phyloP scores from a whole-genome alignment of 805 yeast genomes.

The Metschnikowia koreensis region DNA sequence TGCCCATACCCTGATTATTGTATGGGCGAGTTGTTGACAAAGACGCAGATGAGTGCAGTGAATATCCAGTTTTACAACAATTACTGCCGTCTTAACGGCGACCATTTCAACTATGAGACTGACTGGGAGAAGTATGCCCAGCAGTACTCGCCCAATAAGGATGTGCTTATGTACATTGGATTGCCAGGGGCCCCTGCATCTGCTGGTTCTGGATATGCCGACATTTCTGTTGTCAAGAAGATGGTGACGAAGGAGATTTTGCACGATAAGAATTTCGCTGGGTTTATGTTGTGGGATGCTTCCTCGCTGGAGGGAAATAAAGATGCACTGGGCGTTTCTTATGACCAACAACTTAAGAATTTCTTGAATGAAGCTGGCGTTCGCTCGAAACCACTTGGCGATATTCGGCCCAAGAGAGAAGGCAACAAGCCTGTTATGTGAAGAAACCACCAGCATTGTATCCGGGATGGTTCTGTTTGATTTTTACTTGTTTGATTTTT shows the following conservation, averaged over 20 bases:
- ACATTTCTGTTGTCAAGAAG: constrained; percentile 20
- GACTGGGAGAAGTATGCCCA: constrained; percentile 65
- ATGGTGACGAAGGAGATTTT: constrained; percentile 13
- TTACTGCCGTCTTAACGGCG: constrained; percentile 46
- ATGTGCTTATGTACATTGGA: constrained; percentile 72
- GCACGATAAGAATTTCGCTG: constrained; percentile 46
- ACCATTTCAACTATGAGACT: constrained; percentile 58
- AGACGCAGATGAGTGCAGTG: constrained; percentile 72
- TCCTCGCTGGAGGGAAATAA: constrained; percentile 51
- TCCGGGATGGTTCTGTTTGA: too few relatives aligned
- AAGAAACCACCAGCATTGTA: too few relatives aligned
- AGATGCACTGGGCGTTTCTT: constrained; percentile 20
- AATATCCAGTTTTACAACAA: constrained; percentile 91
- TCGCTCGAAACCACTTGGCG: too few relatives aligned
- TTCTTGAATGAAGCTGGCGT: background rate
- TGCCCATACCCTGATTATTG: constrained; percentile 83
- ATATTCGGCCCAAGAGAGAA: background rate
- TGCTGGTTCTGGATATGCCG: constrained; percentile 56
- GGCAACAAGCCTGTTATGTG: background rate
- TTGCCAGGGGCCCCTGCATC: constrained; percentile 55
- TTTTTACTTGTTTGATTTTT: too few relatives aligned
- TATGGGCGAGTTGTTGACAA: constrained; percentile 32
- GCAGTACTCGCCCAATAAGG: constrained; percentile 58
- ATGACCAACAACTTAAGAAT: constrained; percentile 11
- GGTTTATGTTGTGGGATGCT: constrained; percentile 87